Percentiles rank a stretch among this genome's conserved stretches.
These are phyloP conservation scores for Lachancea dasiensis DNA, from an alignment of 805 yeast genomes.

Conservation along the genomic window DNA sequence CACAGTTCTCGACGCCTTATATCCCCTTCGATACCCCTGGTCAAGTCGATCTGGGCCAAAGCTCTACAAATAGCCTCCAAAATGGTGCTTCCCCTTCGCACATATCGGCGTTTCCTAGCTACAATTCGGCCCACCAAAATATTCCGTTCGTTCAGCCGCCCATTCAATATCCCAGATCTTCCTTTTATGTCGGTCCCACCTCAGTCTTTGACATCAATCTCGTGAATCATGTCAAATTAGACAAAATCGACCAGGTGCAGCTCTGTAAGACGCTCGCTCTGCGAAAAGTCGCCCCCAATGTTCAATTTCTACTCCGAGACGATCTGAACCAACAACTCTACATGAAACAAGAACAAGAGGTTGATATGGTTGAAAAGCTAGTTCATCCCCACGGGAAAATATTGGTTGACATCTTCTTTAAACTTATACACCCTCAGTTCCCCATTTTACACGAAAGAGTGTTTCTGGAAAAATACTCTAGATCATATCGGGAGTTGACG, in stretches of 20 bases:
- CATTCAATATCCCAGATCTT: slow-evolving; percentile 84
- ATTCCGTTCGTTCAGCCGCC: slow-evolving; percentile 27
- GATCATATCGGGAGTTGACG: slow-evolving; percentile 87
- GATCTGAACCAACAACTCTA: slow-evolving; percentile 71
- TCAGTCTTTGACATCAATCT: slow-evolving; percentile 73
- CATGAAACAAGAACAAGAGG: slow-evolving; percentile 63
- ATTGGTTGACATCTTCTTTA: slow-evolving; percentile 71
- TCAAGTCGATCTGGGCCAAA: slow-evolving; percentile 6
- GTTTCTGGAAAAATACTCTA: slow-evolving; percentile 80
- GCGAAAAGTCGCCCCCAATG: slow-evolving; percentile 71
- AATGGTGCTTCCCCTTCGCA: slow-evolving; percentile 5
- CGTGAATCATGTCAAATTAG: slow-evolving; percentile 55
- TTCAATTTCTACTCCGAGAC: slow-evolving; percentile 72
- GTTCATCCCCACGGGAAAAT: slow-evolving; percentile 92
- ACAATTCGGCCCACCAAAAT: slow-evolving; percentile 3
- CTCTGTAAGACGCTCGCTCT: slow-evolving; percentile 59
- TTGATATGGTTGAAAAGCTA: slow-evolving; percentile 75
- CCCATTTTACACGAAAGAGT: slow-evolving; percentile 90
- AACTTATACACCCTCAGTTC: slow-evolving; percentile 83
- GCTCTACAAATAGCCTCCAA: slow-evolving; percentile 1
- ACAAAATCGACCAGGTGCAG: slow-evolving; percentile 76
- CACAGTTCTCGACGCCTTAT: slow-evolving; percentile 1
- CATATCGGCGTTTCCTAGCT: not conserved
- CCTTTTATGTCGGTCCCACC: slow-evolving; percentile 84
- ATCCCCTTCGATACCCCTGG: slow-evolving; percentile 4